Base-by-base conservation (phyloP, 1,284 basidiomycete genomes). In the Blastosporella zonata region DNA sequence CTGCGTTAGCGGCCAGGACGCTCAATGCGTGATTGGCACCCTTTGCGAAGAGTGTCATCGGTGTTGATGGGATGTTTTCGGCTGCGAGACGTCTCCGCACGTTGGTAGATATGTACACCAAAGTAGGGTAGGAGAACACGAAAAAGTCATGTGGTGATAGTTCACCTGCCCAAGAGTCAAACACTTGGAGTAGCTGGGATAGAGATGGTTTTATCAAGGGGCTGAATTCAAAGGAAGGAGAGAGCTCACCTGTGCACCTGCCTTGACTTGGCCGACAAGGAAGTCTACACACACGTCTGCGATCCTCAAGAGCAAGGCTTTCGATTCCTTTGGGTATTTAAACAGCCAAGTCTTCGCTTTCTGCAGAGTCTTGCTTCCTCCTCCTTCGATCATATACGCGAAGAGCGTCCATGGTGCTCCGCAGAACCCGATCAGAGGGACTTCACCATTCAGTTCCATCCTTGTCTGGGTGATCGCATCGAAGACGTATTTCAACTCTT, bases 361-460 rank as follows among this genome's bases (percentile, higher is more conserved):
- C 56, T 91, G 85, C 59, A 91, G 82, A 17, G 89, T 90, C 72
- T 93, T 93, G 66, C 81, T 89, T 12, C 88, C 87, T 5, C 93
- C 94, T 12, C 94, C 95, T 67, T 97, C 94, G 59, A 95, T 81
- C 95, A 97, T 98, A 69, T 97, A 97, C 35, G 87, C 83, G 73
- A 98, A 94, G 46, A 97, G 77, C 15, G 95, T 97, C 95, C 95
- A 97, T 1, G 94, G 95, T 0, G 93, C 93, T 42, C 95, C 94
- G 61, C 84, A 91, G 71, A 98, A 98, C 3, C 94, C 94, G 59
- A 98, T 95, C 53, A 98, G 74, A 13, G 94, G 94, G 7, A 97
- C 93, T 62, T 90, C 81, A 21, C 94, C 93, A 1, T 81, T 76
- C 45, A 97, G 75, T 31, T 77, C 85, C 49, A 79, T 77, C 53